Evolutionary conservation across 225 moss, liverwort and hornwort species (phyloP).

Genomic region (Antitrichia curtipendula): DNA sequence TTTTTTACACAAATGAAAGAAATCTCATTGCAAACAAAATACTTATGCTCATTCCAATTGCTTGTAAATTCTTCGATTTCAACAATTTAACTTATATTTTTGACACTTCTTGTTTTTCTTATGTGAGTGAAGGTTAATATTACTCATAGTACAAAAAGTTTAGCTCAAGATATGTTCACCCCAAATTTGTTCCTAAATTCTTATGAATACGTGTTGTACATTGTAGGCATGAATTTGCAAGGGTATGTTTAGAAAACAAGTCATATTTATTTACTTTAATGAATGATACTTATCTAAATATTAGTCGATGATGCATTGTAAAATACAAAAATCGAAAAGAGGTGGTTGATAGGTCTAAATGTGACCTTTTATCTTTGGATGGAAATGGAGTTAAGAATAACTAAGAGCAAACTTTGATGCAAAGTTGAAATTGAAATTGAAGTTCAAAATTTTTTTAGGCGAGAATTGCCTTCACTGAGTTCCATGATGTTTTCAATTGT

Average conservation of each 20-base stretch:
- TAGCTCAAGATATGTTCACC: not conserved
- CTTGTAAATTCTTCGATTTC: not conserved
- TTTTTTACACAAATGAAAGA: not conserved
- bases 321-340: not conserved
- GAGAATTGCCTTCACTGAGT: rapidly evolving
- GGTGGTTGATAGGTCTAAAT: not conserved
- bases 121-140: no score
- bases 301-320: no score
- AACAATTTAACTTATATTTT: not conserved
- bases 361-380: not conserved
- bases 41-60: not conserved
- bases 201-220: no score
- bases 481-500: not conserved
- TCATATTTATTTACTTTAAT: no score
- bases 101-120: not conserved
- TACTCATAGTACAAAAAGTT: not conserved
- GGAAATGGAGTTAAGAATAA: not conserved
- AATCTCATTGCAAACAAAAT: not conserved
- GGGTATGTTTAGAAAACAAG: no score
- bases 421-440: not conserved
- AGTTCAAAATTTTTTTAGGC: no score
- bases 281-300: no score
- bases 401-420: not conserved
- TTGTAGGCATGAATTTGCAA: no score
- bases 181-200: no score